phyloP scores from a whole-genome alignment of 129 eudicot species.

The Chrysanthemum lavandulifolium region DNA sequence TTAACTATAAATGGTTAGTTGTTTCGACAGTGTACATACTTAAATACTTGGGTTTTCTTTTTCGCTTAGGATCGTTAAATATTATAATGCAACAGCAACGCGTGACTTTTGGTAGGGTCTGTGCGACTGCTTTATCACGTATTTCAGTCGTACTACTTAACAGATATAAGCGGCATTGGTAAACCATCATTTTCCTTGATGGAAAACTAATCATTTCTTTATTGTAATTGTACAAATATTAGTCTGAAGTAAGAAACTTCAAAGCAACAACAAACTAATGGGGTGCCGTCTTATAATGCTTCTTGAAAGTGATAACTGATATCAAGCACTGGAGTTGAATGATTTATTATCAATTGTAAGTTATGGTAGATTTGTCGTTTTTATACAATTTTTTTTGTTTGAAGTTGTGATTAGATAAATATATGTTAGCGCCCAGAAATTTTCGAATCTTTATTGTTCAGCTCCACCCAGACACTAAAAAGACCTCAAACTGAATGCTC shows the following conservation, averaged over 20 bases:
- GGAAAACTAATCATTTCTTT: neutral
- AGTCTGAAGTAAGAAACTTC: neutral
- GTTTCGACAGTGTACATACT: slow-evolving; percentile 33
- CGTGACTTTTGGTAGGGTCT: slow-evolving; percentile 47
- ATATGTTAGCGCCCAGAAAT: too few relatives aligned
- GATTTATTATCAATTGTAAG: too few relatives aligned
- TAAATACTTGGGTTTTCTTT: slow-evolving; percentile 5
- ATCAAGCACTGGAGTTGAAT: too few relatives aligned
- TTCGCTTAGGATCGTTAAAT: slow-evolving; percentile 19
- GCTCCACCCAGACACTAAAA: too few relatives aligned
- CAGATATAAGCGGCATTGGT: neutral
- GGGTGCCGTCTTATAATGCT: too few relatives aligned
- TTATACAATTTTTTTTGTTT: too few relatives aligned
- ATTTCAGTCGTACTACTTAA: neutral
- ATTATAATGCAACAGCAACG: slow-evolving; percentile 15
- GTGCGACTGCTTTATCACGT: neutral
- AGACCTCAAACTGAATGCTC: too few relatives aligned
- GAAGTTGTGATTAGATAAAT: too few relatives aligned
- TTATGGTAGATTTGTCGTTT: too few relatives aligned
- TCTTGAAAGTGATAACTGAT: too few relatives aligned
- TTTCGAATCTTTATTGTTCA: too few relatives aligned
- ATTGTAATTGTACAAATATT: neutral
- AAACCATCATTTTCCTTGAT: neutral
- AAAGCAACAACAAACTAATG: neutral
- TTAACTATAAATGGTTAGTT: neutral